Base-by-base conservation (phyloP, 495 filamentous ascomycete genomes). In the Baudoinia panamericana region DNA sequence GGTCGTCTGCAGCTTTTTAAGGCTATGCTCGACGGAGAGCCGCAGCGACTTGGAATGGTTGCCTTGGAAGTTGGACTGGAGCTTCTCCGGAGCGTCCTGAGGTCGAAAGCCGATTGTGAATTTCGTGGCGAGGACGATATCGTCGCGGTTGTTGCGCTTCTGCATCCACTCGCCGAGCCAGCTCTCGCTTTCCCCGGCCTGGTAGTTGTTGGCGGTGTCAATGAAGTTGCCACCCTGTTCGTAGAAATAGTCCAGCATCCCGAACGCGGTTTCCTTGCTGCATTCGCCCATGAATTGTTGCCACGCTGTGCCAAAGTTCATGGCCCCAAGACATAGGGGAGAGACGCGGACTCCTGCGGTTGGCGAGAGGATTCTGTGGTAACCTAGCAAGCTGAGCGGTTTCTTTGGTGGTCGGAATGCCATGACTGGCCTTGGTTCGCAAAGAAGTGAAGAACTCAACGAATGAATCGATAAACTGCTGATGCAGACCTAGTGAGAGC, bases 141-240 rank as follows among this genome's bases (percentile, higher is more conserved):
- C 53, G 37, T 78, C 73, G 1, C 74, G 65, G 22, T 60, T 62
- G 1, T 53, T 49, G 15, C 63, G 58, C 11, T 50, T 16, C 0
- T 52, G 57, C 67, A 83, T 72, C 80, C 80, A 83, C 42, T 83
- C 78, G 16, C 80, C 79, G 39, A 85, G 59, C 76, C 76, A 82
- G 2, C 45, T 47, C 50, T 84, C 80, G 5, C 71, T 74, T 40
- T 81, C 60, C 41, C 71, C 76, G 37, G 52, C 56, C 45, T 83
- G 76, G 60, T 84, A 82, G 56, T 65, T 70, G 57, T 75, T 80
- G 36, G 78, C 59, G 2, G 52, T 55, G 33, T 55, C 52, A 19
- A 55, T 50, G 38, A 55, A 55, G 40, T 55, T 55, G 36, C 52
- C 52, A 20, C 52, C 52, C 18, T 45, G 39, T 15, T 55, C 49